These are phyloP conservation scores for Microbotryum lychnidis-dioicae DNA, from an alignment of 1,284 basidiomycete genomes.

Conservation along the genomic window DNA sequence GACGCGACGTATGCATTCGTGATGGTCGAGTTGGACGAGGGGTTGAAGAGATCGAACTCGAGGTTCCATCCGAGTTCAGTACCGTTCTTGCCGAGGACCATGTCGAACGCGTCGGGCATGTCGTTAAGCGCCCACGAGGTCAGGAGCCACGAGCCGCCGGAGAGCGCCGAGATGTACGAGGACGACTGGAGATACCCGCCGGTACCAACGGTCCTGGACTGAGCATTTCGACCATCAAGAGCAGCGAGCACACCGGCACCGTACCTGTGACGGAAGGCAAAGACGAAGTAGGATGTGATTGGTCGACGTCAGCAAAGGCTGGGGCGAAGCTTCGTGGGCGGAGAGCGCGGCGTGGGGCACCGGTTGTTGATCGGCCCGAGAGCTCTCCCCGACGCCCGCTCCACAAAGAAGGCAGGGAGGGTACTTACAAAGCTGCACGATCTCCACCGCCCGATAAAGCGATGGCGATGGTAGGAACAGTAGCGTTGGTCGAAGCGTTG, in stretches of 20 bases:
- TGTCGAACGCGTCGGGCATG: conserved; percentile 46
- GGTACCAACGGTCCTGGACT: conserved; percentile 51
- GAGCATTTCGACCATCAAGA: conserved; percentile 53
- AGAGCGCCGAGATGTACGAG: conserved; percentile 55
- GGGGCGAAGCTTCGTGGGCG: too few species aligned
- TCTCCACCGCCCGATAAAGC: conserved; percentile 41
- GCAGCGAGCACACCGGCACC: conserved; percentile 53
- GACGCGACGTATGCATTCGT: background rate
- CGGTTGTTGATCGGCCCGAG: too few species aligned
- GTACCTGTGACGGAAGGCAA: conserved; percentile 21
- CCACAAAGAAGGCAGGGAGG: too few species aligned
- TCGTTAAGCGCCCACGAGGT: conserved; percentile 54
- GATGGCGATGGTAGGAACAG: conserved; percentile 2
- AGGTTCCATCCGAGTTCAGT: conserved; percentile 17
- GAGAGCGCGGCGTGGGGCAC: too few species aligned
- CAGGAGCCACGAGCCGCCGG: conserved; percentile 61
- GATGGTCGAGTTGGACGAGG: background rate
- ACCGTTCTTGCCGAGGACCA: background rate
- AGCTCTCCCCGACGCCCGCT: too few species aligned
- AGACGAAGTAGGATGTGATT: too few species aligned
- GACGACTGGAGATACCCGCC: conserved; percentile 59
- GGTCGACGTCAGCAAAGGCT: too few species aligned
- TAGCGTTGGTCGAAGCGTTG: background rate
- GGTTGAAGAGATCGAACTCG: conserved; percentile 15
- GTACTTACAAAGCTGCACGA: conserved; percentile 49